A percentile compares a stretch with the other conserved stretches of the same genome.
phyloP scores from a whole-genome alignment of 257 asterid genomes.

The Striga asiatica region DNA sequence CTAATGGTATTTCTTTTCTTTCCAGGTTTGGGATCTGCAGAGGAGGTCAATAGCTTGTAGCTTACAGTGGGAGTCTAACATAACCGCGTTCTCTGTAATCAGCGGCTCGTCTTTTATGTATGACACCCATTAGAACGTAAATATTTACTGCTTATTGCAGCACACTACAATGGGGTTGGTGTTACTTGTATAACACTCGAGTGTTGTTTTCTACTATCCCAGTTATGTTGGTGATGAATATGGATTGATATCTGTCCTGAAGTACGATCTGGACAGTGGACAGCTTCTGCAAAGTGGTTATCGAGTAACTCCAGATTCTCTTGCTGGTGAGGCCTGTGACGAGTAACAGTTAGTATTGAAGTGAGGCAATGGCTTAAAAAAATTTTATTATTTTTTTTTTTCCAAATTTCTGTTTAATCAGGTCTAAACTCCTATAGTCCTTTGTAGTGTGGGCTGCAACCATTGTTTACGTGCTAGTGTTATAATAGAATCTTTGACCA shows the following conservation, averaged over 20 bases:
- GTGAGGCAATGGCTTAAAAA: no score
- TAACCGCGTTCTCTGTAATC: constrained; percentile 84
- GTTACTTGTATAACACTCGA: constrained; percentile 15
- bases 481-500: not conserved
- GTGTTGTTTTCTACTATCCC: constrained; percentile 18
- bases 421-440: no score
- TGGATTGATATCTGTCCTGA: constrained; percentile 61
- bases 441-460: not conserved
- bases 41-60: constrained; percentile 56
- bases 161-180: constrained; percentile 8
- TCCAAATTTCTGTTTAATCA: not conserved
- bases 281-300: constrained; percentile 53
- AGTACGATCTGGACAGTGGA: constrained; percentile 39
- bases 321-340: constrained; percentile 37
- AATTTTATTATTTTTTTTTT: no score
- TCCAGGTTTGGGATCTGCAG: constrained; percentile 80
- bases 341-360: not conserved
- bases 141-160: constrained; percentile 11
- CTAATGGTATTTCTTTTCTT: not conserved
- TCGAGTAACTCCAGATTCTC: constrained; percentile 52
- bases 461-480: not conserved
- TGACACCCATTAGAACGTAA: constrained; percentile 21
- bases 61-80: constrained; percentile 72
- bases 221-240: constrained; percentile 89
- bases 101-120: constrained; percentile 75